Evolutionary conservation across 768 basidiomycete species (phyloP), one percentile per base, ranked within the genome.

Genomic region (Phylloporus sp.): DNA sequence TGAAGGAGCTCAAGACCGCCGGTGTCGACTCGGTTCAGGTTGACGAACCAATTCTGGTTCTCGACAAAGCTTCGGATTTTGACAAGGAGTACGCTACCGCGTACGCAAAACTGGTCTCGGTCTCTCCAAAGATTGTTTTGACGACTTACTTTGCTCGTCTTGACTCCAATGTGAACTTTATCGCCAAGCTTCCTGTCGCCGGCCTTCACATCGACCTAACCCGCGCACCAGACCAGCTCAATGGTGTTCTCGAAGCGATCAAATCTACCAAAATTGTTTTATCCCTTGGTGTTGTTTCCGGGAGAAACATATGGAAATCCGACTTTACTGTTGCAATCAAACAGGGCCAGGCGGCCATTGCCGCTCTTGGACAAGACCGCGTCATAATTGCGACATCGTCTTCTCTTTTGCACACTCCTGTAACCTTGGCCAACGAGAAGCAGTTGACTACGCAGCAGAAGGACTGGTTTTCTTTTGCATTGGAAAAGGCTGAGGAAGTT

Each of bases 281-380:
- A 42, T 98, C 96, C 32, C 84, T 98, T 53, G 96, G 96, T 71
- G 68, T 97, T 52, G 89, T 99, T 54, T 98, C 96, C 36, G 96
- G 96, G 44, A 92, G 96, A 66, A 97, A 97, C 79, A 90, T 99
- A 75, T 99, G 96, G 96, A 99, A 98, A 82, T 86, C 82, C 53
- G 94, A 98, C 71, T 84, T 98, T 59, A 73, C 77, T 53, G 82
- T 81, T 44, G 84, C 90, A 48, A 79, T 93, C 71, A 84, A 84
- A 66, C 71, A 80, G 38, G 90, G 80, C 46, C 84, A 94, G 73
- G 86, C 84, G 68, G 93, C 90, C 38, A 74, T 96, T 59, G 81
- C 83, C 43, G 75, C 74, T 33, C 84, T 98, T 60, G 93, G 94
- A 49, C 70, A 77, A 52, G 84, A 89, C 52, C 90, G 93, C 53